phyloP scores from a whole-genome alignment of 2,329 filamentous ascomycete species.

The Curvularia hawaiiensis region DNA sequence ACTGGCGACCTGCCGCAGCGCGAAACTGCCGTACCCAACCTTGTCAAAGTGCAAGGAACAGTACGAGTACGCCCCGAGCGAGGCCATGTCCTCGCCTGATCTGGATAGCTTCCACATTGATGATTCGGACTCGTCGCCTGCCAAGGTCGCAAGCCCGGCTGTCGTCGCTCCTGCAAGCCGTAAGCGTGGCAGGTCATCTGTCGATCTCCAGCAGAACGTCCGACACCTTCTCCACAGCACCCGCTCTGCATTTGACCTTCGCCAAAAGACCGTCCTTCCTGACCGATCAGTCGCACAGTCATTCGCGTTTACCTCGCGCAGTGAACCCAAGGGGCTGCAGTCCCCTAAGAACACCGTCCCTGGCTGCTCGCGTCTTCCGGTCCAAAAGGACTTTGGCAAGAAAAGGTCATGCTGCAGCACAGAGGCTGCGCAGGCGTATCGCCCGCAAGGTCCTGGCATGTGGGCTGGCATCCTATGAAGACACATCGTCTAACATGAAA shows the following conservation, averaged over 20 bases:
- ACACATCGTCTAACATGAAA: slow-evolving; percentile 16
- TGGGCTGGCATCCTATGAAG: slow-evolving; percentile 65
- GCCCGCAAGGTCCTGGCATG: slow-evolving; percentile 66
- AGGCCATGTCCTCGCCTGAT: slow-evolving; percentile 47
- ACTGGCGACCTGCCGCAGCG: slow-evolving; percentile 59
- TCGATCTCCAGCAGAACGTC: slow-evolving; percentile 70
- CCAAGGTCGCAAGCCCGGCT: slow-evolving; percentile 36
- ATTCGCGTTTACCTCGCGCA: slow-evolving; percentile 34
- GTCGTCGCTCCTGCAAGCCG: slow-evolving; percentile 36
- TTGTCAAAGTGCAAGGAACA: slow-evolving; percentile 47
- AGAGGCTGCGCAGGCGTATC: slow-evolving; percentile 59
- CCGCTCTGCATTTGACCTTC: slow-evolving; percentile 48
- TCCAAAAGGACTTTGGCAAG: slow-evolving; percentile 56
- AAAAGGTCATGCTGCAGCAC: slow-evolving; percentile 72
- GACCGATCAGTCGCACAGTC: slow-evolving; percentile 45
- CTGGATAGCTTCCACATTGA: slow-evolving; percentile 59
- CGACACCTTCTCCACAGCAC: slow-evolving; percentile 61
- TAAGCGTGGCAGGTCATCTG: slow-evolving; percentile 68
- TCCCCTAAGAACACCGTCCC: slow-evolving; percentile 46
- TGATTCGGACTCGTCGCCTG: slow-evolving; percentile 40
- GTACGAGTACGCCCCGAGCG: slow-evolving; percentile 41
- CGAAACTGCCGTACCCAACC: slow-evolving; percentile 50
- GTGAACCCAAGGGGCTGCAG: slow-evolving; percentile 46
- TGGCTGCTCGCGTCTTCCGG: slow-evolving; percentile 50
- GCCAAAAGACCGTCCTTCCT: slow-evolving; percentile 40